Evolutionary conservation across 805 yeast species (phyloP).

Genomic region (Danielozyma ontarioensis): DNA sequence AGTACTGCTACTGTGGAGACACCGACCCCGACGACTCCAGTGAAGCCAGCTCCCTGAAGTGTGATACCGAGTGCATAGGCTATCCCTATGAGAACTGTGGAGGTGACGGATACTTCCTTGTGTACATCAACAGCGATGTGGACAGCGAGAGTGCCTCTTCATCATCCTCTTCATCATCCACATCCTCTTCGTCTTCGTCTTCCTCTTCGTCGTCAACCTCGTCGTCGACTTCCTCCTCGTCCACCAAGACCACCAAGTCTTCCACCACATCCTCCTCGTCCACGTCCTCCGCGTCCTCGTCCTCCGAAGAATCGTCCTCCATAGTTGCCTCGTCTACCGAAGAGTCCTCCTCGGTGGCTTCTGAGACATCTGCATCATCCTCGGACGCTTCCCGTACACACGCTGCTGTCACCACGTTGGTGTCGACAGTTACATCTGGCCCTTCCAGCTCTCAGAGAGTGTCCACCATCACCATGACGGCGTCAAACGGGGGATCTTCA

Average conservation of each 20-base stretch:
- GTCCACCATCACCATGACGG: slow-evolving; percentile 17
- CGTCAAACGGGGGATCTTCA: slow-evolving; percentile 3
- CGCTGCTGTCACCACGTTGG: slow-evolving; percentile 1
- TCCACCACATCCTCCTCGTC: slow-evolving; percentile 3
- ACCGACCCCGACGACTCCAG: slow-evolving; percentile 18
- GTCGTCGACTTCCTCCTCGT: slow-evolving; percentile 6
- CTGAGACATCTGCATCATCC: slow-evolving; percentile 9
- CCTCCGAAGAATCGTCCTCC: slow-evolving; percentile 6
- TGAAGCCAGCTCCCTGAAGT: slow-evolving; percentile 7
- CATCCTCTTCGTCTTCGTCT: slow-evolving; percentile 4
- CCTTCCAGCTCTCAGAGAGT: slow-evolving; percentile 10
- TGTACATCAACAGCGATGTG: slow-evolving; percentile 35
- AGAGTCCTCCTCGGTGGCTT: slow-evolving; percentile 9
- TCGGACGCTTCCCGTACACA: slow-evolving; percentile 6
- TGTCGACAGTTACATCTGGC: slow-evolving; percentile 4
- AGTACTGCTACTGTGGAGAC: slow-evolving; percentile 65
- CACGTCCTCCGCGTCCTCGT: slow-evolving; percentile 7
- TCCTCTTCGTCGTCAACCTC: slow-evolving; percentile 6
- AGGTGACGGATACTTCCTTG: slow-evolving; percentile 36
- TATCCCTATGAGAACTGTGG: slow-evolving; percentile 60
- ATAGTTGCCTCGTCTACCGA: slow-evolving; percentile 6
- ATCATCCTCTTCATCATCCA: slow-evolving; percentile 4
- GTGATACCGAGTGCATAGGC: slow-evolving; percentile 48
- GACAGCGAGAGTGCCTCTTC: slow-evolving; percentile 9
- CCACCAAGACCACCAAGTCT: slow-evolving; percentile 5